Conservation (phyloP, 2,329 filamentous ascomycete genomes). For the Pyrenochaeta sp. region DNA sequence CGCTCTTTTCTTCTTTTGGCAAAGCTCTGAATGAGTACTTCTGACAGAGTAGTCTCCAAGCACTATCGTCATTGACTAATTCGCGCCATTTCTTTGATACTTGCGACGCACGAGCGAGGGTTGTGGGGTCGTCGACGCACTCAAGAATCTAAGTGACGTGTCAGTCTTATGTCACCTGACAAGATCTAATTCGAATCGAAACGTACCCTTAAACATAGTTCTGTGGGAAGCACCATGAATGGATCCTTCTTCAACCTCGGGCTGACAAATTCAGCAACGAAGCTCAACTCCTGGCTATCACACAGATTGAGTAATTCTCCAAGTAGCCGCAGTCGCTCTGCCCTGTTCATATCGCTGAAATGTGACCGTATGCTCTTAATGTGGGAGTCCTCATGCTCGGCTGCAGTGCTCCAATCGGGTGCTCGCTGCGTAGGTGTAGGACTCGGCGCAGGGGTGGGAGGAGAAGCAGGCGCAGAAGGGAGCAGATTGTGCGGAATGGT, state of each 20-base stretch:
- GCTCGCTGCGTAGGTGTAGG: constrained; percentile 69
- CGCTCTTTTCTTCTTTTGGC: constrained; percentile 55
- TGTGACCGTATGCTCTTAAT: constrained; percentile 80
- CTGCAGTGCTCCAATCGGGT: constrained; percentile 79
- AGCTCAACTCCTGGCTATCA: constrained; percentile 93
- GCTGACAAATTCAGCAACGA: constrained; percentile 95
- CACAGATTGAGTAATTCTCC: constrained; percentile 92
- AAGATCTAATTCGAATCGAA: not conserved
- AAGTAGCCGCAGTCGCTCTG: constrained; percentile 80
- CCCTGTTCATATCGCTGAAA: constrained; percentile 79
- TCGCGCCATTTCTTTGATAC: constrained; percentile 96
- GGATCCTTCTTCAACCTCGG: constrained; percentile 95
- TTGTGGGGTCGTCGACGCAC: constrained; percentile 96
- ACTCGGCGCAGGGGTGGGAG: constrained; percentile 72
- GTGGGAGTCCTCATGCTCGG: constrained; percentile 83
- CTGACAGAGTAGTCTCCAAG: constrained; percentile 96
- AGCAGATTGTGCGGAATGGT: constrained; percentile 68
- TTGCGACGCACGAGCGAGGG: constrained; percentile 89
- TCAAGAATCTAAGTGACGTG: constrained; percentile 76
- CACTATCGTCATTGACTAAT: constrained; percentile 93
- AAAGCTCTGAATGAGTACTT: constrained; percentile 85
- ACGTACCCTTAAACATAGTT: constrained; percentile 86
- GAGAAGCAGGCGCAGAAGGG: constrained; percentile 70
- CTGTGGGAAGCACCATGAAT: constrained; percentile 89
- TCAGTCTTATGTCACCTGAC: constrained; percentile 22